phyloP scores from a whole-genome alignment of 768 basidiomycete genomes.

The Mycena crocata region DNA sequence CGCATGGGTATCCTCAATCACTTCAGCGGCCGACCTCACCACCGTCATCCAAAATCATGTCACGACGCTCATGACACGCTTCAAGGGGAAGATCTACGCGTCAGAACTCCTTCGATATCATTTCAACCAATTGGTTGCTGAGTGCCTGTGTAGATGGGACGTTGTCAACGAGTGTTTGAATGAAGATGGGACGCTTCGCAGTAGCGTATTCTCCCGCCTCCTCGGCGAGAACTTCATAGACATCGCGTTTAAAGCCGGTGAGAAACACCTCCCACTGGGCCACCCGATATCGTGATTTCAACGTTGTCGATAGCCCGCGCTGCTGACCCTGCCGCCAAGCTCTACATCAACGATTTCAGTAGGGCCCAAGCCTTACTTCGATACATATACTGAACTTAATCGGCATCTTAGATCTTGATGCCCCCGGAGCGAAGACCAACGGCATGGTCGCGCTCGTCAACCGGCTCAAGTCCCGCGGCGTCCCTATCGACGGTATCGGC shows the following conservation, averaged over 20 bases:
- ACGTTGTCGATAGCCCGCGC: background rate
- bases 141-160: conserved; percentile 52
- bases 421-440: conserved; percentile 63
- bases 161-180: conserved; percentile 57
- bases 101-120: background rate
- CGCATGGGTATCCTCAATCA: conserved; percentile 47
- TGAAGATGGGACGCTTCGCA: conserved; percentile 2
- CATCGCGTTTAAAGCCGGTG: conserved; percentile 11
- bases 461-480: conserved; percentile 56
- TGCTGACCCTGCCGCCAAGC: conserved; percentile 1
- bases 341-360: conserved; percentile 17
- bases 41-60: conserved; percentile 49
- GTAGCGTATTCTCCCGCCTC: background rate
- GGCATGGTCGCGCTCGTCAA: conserved; percentile 66
- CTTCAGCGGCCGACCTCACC: conserved; percentile 44
- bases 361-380: background rate
- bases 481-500: conserved; percentile 65
- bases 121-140: background rate
- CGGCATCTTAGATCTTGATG: conserved; percentile 45
- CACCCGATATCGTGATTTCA: too few species aligned
- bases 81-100: conserved; percentile 51
- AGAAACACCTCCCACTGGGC: too few species aligned
- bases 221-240: conserved; percentile 9
- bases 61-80: conserved; percentile 49
- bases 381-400: background rate